These are phyloP conservation scores for Suillus subaureus DNA, from an alignment of 768 basidiomycete species.

Conservation along the genomic window DNA sequence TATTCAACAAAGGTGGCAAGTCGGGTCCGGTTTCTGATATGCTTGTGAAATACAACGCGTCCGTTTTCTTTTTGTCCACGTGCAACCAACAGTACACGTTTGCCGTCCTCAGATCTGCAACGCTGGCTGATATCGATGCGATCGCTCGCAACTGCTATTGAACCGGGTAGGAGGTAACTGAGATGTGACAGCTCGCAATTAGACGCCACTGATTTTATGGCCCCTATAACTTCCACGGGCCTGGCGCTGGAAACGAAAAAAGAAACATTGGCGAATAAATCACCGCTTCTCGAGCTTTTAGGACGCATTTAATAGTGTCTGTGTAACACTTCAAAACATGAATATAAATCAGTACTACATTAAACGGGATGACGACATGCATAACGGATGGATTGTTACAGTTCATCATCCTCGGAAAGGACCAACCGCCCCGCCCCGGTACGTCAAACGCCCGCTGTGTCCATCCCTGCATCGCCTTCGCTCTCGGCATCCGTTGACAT, in stretches of 20 bases:
- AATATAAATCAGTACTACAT: constrained; percentile 13
- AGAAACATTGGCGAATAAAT: not conserved
- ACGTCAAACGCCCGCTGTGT: constrained; percentile 11
- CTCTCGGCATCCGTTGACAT: not conserved
- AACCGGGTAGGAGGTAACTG: not conserved
- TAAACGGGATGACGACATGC: constrained; percentile 12
- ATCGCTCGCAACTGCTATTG: not conserved
- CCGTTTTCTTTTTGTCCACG: not conserved
- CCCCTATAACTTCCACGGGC: not conserved
- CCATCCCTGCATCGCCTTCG: not conserved
- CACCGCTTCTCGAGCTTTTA: not conserved
- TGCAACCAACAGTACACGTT: not conserved
- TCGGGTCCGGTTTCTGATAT: not conserved
- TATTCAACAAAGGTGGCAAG: not conserved
- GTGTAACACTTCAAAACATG: not conserved
- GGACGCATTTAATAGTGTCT: not conserved
- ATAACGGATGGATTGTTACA: constrained; percentile 17
- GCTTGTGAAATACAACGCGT: not conserved
- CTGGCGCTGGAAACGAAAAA: not conserved
- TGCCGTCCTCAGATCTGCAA: not conserved
- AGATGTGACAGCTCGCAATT: not conserved
- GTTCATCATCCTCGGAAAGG: constrained; percentile 43
- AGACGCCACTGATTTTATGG: not conserved
- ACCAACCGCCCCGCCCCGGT: constrained; percentile 33
- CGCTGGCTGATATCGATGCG: not conserved